These are phyloP conservation scores for Clonostachys sp. DNA, from an alignment of 2,329 filamentous ascomycete species.

Conservation along the genomic window DNA sequence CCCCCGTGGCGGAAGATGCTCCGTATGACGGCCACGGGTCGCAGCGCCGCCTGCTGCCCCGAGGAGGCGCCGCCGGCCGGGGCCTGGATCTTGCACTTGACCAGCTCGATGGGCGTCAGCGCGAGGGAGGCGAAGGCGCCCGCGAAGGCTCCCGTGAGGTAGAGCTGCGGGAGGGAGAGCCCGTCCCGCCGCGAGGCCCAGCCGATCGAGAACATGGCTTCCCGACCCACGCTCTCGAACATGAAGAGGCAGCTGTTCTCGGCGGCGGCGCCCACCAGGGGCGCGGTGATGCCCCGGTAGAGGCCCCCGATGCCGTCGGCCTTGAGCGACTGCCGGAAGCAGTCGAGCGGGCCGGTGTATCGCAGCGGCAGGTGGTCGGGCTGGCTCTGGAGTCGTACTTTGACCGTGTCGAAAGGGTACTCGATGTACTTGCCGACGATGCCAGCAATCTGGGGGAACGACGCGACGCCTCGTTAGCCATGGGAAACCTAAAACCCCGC, in stretches of 20 bases:
- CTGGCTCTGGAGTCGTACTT: constrained; percentile 96
- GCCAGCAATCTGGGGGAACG: constrained; percentile 60
- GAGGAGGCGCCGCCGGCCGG: constrained; percentile 39
- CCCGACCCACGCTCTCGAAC: constrained; percentile 74
- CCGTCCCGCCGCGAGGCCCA: constrained; percentile 46
- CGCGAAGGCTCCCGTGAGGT: constrained; percentile 77
- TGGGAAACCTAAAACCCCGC: no score
- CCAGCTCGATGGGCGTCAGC: constrained; percentile 90
- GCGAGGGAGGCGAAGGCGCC: constrained; percentile 87
- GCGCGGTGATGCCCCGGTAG: constrained; percentile 90
- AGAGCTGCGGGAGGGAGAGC: constrained; percentile 70
- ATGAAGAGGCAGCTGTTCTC: constrained; percentile 93
- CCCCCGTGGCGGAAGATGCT: constrained; percentile 82
- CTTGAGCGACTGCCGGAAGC: constrained; percentile 81
- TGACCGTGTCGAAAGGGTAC: constrained; percentile 98
- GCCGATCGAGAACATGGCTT: constrained; percentile 52
- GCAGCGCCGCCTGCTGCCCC: constrained; percentile 43
- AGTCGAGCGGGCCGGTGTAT: constrained; percentile 86
- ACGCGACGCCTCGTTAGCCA: not conserved
- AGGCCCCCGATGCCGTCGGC: constrained; percentile 76
- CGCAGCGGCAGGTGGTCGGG: constrained; percentile 75
- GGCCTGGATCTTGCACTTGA: constrained; percentile 98
- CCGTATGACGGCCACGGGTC: constrained; percentile 66
- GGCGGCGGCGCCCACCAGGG: constrained; percentile 82
- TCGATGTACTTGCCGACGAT: constrained; percentile 94